phyloP scores from a whole-genome alignment of 2,329 filamentous ascomycete genomes.

The Cladophialophora bantiana region DNA sequence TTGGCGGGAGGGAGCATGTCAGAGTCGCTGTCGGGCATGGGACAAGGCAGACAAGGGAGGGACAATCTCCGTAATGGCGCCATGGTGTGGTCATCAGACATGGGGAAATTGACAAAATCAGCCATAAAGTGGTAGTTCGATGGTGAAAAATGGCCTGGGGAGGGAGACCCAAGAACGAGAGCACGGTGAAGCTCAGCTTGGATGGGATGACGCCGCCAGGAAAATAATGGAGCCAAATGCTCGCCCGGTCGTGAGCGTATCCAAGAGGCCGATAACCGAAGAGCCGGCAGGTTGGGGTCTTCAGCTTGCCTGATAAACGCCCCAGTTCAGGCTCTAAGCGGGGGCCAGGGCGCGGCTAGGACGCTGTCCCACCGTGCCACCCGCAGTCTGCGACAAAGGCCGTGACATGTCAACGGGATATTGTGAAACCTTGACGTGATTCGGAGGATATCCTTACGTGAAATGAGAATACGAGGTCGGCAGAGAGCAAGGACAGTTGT shows the following conservation, averaged over 20 bases:
- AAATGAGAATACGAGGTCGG: conserved; percentile 7
- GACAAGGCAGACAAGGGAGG: background rate
- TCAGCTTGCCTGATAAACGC: conserved; percentile 33
- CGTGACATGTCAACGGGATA: conserved; percentile 7
- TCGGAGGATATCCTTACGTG: conserved; percentile 9
- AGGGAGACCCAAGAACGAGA: background rate
- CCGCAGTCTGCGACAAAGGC: conserved; percentile 15
- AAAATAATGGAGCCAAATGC: background rate
- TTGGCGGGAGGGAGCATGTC: conserved; percentile 1
- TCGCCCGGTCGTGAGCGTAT: conserved; percentile 9
- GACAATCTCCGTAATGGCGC: conserved; percentile 10
- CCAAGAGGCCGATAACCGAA: conserved; percentile 32
- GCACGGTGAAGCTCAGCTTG: conserved; percentile 19
- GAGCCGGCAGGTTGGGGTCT: conserved; percentile 14
- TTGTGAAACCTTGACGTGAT: conserved; percentile 20
- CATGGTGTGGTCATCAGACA: conserved; percentile 19
- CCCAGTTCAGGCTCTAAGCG: conserved; percentile 15
- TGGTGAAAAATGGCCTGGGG: conserved; percentile 2
- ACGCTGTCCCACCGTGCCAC: conserved; percentile 8
- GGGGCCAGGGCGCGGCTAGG: conserved; percentile 23
- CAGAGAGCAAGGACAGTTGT: background rate
- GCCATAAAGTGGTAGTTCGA: conserved; percentile 2
- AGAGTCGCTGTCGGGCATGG: conserved; percentile 9
- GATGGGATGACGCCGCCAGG: conserved; percentile 17
- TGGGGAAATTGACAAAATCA: conserved; percentile 22